Evolutionary conservation across 306 rosid species (phyloP), one percentile per base, ranked within the genome.

Genomic region (Rosa persica): DNA sequence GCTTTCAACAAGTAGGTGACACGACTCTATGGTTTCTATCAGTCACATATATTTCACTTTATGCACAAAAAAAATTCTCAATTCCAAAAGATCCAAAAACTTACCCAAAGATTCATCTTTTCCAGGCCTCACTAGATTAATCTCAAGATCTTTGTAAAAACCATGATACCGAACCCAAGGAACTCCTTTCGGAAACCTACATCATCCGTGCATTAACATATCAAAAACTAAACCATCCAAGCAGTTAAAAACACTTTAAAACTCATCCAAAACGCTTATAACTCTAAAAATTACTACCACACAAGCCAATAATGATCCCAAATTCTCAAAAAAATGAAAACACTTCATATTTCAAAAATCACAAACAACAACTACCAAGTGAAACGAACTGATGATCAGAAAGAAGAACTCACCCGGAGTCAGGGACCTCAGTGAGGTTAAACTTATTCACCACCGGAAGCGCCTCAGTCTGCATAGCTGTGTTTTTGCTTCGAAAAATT

Each of bases 381-480:
- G 36, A 30, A 30, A 30, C 3, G 36, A 30, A 30, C 36, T 30
- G 36, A 30, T 30, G 27, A 61, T 61, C 8, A 61, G 38, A 23
- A 30, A 75, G 47, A 60, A 12, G 38, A 73, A 89, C 98, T 74
- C 65, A 95, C 99, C 83, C 82, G 27, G 97, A 76, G 43, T 79
- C 67, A 55, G 74, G 80, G 71, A 89, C 96, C 83, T 91, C 89
- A n/a, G 78, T 80, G 58, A 95, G 98, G 54, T 87, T 85, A 38
- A 93, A 85, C 83, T 79, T 95, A 72, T 91, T 88, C 46, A 91
- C 96, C 40, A 93, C 75, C 48, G 98, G 97, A 84, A 91, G 91
- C 72, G 99, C 99, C 83, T 95, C 99, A 25, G 96, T 83, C 88
- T 93, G 96, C 99, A 92, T 95, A 87, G 98, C 99, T 95, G 86